Percentiles rank a stretch among this genome's conserved stretches.
Conservation (phyloP, 345 rosid species). For the Eucalyptus marginata region DNA sequence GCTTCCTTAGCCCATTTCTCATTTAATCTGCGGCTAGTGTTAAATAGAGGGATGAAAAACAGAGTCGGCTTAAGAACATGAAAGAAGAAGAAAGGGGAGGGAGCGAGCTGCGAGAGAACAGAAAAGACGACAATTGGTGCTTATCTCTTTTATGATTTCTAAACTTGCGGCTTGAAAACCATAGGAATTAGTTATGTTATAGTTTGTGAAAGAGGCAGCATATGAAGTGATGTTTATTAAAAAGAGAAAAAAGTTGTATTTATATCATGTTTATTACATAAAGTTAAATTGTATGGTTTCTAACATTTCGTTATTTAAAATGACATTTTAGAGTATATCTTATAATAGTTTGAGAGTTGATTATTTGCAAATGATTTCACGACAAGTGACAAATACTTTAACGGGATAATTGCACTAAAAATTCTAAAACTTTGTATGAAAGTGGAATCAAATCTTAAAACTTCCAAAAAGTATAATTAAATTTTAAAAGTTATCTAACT, state of each 20-base stretch:
- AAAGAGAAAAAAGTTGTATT: no score
- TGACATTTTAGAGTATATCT: background rate
- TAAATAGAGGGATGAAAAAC: background rate
- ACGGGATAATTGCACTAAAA: fast-evolving
- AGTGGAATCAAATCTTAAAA: fast-evolving
- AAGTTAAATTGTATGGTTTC: no score
- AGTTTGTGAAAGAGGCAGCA: background rate
- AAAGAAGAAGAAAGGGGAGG: no score
- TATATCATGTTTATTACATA: background rate
- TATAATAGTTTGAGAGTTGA: background rate
- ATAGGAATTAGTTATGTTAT: no score
- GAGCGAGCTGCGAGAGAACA: no score
- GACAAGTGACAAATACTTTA: background rate
- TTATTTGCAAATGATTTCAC: background rate
- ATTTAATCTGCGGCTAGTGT: background rate
- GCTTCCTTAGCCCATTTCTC: background rate
- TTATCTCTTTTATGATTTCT: no score
- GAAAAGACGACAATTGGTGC: background rate
- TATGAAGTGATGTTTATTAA: no score
- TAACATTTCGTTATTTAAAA: background rate
- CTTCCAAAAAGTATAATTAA: fast-evolving
- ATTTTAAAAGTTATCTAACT: background rate
- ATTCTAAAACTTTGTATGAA: fast-evolving
- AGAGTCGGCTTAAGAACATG: background rate
- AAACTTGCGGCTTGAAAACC: background rate